Evolutionary conservation across 2,329 filamentous ascomycete genomes (phyloP), one percentile per base, ranked within the genome.

Genomic region (Diplodia scrobiculata): DNA sequence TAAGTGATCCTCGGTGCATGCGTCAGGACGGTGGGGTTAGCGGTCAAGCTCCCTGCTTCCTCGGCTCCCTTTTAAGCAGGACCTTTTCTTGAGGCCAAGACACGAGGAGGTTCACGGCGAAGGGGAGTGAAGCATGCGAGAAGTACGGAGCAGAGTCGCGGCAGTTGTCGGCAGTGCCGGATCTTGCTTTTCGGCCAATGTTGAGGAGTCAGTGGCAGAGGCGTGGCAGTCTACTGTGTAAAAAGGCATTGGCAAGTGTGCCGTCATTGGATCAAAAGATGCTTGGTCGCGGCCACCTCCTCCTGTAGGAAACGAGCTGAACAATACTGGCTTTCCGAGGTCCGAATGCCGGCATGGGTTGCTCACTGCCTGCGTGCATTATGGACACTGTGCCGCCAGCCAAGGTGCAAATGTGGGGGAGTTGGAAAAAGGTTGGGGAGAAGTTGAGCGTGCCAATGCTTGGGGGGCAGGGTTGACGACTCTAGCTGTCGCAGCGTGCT

Each of bases 321-420:
- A 50, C 34, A 13, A 48, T 50, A 36, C 21, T 50, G 29, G 41
- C 38, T 17, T 45, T n/a, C 38, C 38, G 17, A 19, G 17, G 58
- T 29, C 58, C 45, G 27, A 50, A 36, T 50, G 19, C n/a, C 54
- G 38, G 54, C 38, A 29, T 17, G 1, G 10, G 5, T 27, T 14
- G 5, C 32, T n/a, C n/a, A n/a, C 17, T 41, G 5, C 13, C 14
- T 62, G 58, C 17, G 5, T 36, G 38, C 41, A 6, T 36, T 9
- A 25, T n/a, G 17, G 17, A 7, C 38, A 47, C 34, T 3, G 34
- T 36, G 34, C 34, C 34, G 34, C 34, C 34, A 19, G 54, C 54
- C 54, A 45, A 59, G 54, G 25, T 38, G n/a, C 11, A n/a, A 36
- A 50, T 62, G 58, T 62, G 58, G 58, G 38, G 58, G 41, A 62